Conservation (phyloP, 2,329 filamentous ascomycete species). For the Davidsoniella virescens region DNA sequence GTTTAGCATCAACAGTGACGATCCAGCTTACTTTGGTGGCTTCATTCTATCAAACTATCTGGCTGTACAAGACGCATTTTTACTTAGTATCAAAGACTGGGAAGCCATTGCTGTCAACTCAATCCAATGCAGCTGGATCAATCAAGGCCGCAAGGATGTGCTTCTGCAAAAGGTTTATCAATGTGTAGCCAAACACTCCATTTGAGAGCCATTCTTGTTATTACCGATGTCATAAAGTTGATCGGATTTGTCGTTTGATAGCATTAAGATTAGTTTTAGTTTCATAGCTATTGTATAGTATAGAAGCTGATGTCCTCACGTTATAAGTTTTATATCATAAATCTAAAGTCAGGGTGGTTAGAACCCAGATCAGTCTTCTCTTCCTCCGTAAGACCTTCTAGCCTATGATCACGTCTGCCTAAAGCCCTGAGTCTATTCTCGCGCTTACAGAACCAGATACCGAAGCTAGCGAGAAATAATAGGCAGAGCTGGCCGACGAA, state of each 20-base stretch:
- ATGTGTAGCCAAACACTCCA: conserved; percentile 2
- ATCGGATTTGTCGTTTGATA: no score
- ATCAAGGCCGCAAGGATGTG: conserved; percentile 41
- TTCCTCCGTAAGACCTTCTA: conserved; percentile 18
- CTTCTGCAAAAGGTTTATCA: conserved; percentile 31
- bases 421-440: conserved; percentile 24
- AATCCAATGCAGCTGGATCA: conserved; percentile 56
- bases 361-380: conserved; percentile 20
- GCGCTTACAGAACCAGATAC: conserved; percentile 35
- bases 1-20: conserved; percentile 61
- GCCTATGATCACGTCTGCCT: conserved; percentile 18
- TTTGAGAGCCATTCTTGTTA: neutral
- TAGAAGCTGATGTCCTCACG: no score
- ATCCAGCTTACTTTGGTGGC: conserved; percentile 60
- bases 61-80: conserved; percentile 57
- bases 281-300: no score
- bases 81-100: conserved; percentile 50
- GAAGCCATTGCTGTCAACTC: conserved; percentile 41
- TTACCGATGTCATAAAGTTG: no score
- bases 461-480: conserved; percentile 28
- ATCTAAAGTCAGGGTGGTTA: conserved; percentile 19
- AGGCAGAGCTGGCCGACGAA: conserved; percentile 31
- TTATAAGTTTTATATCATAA: conserved; percentile 13
- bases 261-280: no score
- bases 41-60: conserved; percentile 60